Evolutionary conservation across 441 rosid species (phyloP).

Genomic region (Viola pubescens): DNA sequence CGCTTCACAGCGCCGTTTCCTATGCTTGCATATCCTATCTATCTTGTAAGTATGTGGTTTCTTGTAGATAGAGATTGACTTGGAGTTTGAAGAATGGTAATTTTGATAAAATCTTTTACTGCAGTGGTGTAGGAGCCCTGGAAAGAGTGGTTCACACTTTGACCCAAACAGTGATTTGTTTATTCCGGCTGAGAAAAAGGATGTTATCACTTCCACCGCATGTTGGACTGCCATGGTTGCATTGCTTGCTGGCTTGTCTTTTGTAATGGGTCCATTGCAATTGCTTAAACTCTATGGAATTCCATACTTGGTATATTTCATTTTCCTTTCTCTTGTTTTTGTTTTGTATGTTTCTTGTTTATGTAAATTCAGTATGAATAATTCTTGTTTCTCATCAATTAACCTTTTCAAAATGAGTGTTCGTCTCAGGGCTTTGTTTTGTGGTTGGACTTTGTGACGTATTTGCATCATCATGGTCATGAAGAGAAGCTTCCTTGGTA

Average conservation of each 20-base stretch:
- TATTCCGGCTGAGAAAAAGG: slow-evolving; percentile 51
- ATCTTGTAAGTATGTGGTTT: slow-evolving; percentile 31
- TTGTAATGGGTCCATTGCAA: slow-evolving; percentile 47
- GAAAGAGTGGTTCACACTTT: slow-evolving; percentile 88
- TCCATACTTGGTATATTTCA: slow-evolving; percentile 59
- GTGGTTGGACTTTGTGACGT: slow-evolving; percentile 90
- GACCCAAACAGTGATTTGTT: slow-evolving; percentile 66
- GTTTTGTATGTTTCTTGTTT: background rate
- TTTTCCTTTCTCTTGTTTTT: background rate
- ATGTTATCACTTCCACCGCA: slow-evolving; percentile 57
- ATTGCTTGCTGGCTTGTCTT: slow-evolving; percentile 41
- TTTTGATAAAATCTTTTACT: background rate
- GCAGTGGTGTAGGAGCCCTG: slow-evolving; percentile 88
- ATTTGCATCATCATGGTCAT: slow-evolving; percentile 90
- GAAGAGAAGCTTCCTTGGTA: slow-evolving; percentile 92
- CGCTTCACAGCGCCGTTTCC: slow-evolving; percentile 54
- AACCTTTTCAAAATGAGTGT: slow-evolving; percentile 5
- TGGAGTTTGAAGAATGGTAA: background rate
- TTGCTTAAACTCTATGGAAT: slow-evolving; percentile 71
- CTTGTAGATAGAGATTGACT: background rate
- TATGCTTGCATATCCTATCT: slow-evolving; percentile 48
- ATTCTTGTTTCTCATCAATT: background rate
- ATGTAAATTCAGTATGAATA: background rate
- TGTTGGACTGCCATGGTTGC: slow-evolving; percentile 68
- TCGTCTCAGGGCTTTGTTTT: slow-evolving; percentile 26